Conservation (phyloP, 805 yeast species). For the Metschnikowia cubensis region DNA sequence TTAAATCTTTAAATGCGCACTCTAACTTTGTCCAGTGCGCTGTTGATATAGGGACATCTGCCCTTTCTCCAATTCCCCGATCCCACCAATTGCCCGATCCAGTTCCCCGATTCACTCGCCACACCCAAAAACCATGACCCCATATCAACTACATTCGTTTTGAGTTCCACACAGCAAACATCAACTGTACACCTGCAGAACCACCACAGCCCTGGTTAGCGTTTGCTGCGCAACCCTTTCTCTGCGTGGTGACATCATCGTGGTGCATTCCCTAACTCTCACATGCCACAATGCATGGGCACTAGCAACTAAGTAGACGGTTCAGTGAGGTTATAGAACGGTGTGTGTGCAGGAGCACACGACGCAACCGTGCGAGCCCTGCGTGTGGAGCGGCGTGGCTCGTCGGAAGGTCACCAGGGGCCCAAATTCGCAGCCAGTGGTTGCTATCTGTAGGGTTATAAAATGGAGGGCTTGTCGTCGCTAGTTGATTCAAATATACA, state of each 20-base stretch:
- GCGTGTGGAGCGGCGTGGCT: slow-evolving; percentile 1
- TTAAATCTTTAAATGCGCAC: too few relatives aligned
- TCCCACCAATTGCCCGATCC: too few relatives aligned
- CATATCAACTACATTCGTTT: too few relatives aligned
- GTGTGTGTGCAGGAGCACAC: background rate
- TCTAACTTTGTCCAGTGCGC: too few relatives aligned
- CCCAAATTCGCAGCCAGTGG: slow-evolving; percentile 4
- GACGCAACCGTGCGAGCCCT: slow-evolving; percentile 5
- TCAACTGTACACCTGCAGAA: background rate
- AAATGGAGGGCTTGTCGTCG: background rate
- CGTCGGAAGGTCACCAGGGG: background rate
- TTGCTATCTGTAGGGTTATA: slow-evolving; percentile 2
- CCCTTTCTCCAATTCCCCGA: too few relatives aligned
- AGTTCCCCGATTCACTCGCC: too few relatives aligned
- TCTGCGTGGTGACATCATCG: background rate
- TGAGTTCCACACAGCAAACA: too few relatives aligned
- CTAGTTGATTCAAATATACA: background rate
- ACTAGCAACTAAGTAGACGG: background rate
- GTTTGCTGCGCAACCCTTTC: background rate
- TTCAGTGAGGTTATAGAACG: slow-evolving; percentile 3
- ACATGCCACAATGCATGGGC: background rate
- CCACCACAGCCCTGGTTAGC: background rate
- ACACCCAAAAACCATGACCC: too few relatives aligned
- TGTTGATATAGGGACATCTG: too few relatives aligned
- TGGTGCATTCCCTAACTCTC: background rate